Base-by-base conservation (phyloP, 2,329 filamentous ascomycete genomes). In the Stachybotrys echinatus region DNA sequence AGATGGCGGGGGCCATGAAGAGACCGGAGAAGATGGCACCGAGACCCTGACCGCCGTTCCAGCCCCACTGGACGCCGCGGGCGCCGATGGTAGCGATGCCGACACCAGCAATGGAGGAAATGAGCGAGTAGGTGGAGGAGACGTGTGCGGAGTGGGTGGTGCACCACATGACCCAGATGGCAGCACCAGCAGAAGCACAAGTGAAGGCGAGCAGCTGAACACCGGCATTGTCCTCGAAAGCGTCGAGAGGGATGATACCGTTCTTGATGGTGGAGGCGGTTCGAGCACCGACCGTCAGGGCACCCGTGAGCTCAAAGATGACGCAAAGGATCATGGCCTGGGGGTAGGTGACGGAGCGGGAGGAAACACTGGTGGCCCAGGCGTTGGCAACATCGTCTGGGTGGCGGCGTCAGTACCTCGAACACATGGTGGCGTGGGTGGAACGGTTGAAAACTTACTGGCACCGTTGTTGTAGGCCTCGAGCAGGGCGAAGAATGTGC, bases 301-400 rank as follows among this genome's bases (percentile, higher is more conserved):
- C 85, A 44, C 85, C 85, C 44, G 81, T 66, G 67, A 88, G 74
- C 66, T 89, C 85, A 67, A 88, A 88, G 54, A 88, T 67, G 44
- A 80, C 77, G 45, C 83, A 80, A 45, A 87, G 71, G 31, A 85
- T 58, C 82, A 86, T 86, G 55, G 83, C 86, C 69, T 85, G 82
- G 58, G 80, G 69, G 71, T 89, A 87, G 2, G 83, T 75, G 61
- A 89, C 76, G 56, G 88, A 91, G 48, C 88, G 74, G n/a, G 88
- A 91, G 19, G 88, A 91, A 52, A 92, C 87, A 43, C 81, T 86
- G 59, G 88, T 92, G 7, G 88, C 88, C 85, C 87, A 92, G 47
- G 88, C 74, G 71, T 92, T 92, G 63, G 88, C 88, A 50, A 92
- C 88, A 86, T 92, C 88, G 69, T 91, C 83, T 86, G 52, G 46